phyloP scores from a whole-genome alignment of 306 rosid species.

The Spatholobus suberectus region DNA sequence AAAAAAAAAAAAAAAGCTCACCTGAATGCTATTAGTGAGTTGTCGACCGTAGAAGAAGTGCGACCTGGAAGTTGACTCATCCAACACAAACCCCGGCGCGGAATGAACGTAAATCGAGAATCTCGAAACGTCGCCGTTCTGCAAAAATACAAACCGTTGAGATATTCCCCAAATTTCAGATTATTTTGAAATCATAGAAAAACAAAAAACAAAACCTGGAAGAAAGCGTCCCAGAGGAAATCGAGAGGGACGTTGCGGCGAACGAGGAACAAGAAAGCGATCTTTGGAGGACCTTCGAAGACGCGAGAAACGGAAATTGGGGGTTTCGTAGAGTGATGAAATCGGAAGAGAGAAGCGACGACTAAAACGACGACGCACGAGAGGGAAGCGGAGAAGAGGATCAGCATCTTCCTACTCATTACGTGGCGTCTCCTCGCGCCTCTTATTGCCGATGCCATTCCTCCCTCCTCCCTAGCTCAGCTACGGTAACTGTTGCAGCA shows the following conservation, averaged over 20 bases:
- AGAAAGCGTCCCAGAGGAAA: slow-evolving; percentile 89
- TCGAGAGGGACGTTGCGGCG: slow-evolving; percentile 88
- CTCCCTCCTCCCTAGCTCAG: neutral
- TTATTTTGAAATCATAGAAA: neutral
- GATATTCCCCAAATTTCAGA: neutral
- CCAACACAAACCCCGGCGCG: slow-evolving; percentile 56
- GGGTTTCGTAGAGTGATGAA: slow-evolving; percentile 57
- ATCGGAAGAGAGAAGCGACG: slow-evolving; percentile 48
- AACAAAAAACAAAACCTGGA: slow-evolving; percentile 57
- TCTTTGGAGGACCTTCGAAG: slow-evolving; percentile 72
- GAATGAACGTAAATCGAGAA: slow-evolving; percentile 72
- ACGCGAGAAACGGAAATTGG: slow-evolving; percentile 42
- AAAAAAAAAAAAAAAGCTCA: neutral
- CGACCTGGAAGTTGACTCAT: slow-evolving; percentile 56
- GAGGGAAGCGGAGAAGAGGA: slow-evolving; percentile 57
- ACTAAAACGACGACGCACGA: slow-evolving; percentile 58
- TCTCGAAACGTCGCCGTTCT: slow-evolving; percentile 60
- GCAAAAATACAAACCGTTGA: neutral
- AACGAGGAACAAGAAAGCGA: slow-evolving; percentile 86
- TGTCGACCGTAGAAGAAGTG: slow-evolving; percentile 57
- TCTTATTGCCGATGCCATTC: slow-evolving; percentile 43
- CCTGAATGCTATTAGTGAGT: slow-evolving; percentile 59
- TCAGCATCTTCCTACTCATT: slow-evolving; percentile 53
- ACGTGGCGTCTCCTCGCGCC: slow-evolving; percentile 64
- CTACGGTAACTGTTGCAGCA: neutral